Base-by-base conservation (phyloP, 2,329 filamentous ascomycete species). In the Calonectria leucothoes region DNA sequence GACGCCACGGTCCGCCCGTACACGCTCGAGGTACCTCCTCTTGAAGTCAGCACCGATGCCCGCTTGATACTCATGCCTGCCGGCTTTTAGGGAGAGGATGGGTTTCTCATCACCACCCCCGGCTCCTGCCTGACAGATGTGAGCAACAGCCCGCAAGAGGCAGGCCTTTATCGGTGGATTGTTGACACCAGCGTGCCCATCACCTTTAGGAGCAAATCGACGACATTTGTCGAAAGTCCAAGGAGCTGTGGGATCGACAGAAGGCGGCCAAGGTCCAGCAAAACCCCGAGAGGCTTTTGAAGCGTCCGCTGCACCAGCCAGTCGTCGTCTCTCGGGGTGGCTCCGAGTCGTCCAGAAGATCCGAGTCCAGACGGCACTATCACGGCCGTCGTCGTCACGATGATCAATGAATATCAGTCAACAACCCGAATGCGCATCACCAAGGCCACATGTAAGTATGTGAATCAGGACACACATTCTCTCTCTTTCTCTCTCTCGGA, bases 161-260 rank as follows among this genome's bases (percentile, higher is more conserved):
- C 45, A 57, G 49, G 55, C 51, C 37, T 37, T 69, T 48, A 37
- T 72, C 66, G 57, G 27, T 70, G 66, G 70, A 69, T 75, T 81
- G 71, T 81, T 78, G 71, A 66, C 31, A n/a, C 57, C n/a, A 37
- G 67, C 64, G 27, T 59, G 52, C 48, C 48, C 31, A 14, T 39
- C 8, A 37, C 61, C 33, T 27, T 78, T 59, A 91, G 90, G 90
- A 91, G 83, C 90, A 92, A 86, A 91, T 92, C 75, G 89, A 92
- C 79, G 90, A 92, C 77, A 91, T 92, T 69, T 92, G 90, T 81
- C 82, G 86, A 74, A 91, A 91, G 81, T 91, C 90, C 42, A 89
- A 86, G 74, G 88, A 91, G 69, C 84, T 90, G 74, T 92, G 89
- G 89, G 88, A 91, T 75, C 79, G 78, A 76, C 88, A 91, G 81